A percentile compares a stretch with the other conserved stretches of the same genome.
phyloP scores from a whole-genome alignment of 2,329 filamentous ascomycete genomes.

The Purpureocillium lavendulum region DNA sequence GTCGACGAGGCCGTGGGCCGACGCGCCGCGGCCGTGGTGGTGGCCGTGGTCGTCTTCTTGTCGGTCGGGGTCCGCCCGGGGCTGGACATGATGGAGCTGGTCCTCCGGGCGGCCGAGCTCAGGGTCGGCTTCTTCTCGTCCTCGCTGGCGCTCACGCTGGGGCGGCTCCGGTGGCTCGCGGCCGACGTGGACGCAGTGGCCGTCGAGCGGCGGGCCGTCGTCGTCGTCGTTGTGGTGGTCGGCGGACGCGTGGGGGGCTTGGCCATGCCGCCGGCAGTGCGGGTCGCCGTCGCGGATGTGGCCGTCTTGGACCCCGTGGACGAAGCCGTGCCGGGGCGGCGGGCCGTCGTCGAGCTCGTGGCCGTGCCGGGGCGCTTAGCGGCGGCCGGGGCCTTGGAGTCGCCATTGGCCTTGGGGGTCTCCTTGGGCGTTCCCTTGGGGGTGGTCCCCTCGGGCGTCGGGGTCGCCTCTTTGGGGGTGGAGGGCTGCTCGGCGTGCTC shows the following conservation, averaged over 20 bases:
- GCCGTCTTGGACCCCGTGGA: constrained; percentile 13
- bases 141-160: constrained; percentile 39
- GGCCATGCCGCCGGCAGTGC: constrained; percentile 22
- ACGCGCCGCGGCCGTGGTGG: constrained; percentile 22
- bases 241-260: constrained; percentile 42
- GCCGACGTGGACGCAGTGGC: constrained; percentile 26
- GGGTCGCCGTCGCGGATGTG: constrained; percentile 2
- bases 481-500: constrained; percentile 14
- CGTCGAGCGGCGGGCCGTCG: constrained; percentile 20
- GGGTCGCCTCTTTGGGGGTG: constrained; percentile 17
- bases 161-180: constrained; percentile 36
- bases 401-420: constrained; percentile 20
- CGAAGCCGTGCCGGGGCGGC: constrained; percentile 20
- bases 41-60: constrained; percentile 23
- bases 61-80: constrained; percentile 22
- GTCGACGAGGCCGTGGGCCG: constrained; percentile 22
- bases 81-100: constrained; percentile 34
- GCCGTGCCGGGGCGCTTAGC: constrained; percentile 28
- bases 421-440: too few relatives aligned
- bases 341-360: constrained; percentile 22
- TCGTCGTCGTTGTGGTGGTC: constrained; percentile 24
- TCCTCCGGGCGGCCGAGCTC: constrained; percentile 29
- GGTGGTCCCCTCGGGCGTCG: constrained; percentile 17
- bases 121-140: constrained; percentile 38
- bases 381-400: constrained; percentile 18